Conservation (phyloP, 108 stramenopile species). For the Fistulifera solaris region DNA sequence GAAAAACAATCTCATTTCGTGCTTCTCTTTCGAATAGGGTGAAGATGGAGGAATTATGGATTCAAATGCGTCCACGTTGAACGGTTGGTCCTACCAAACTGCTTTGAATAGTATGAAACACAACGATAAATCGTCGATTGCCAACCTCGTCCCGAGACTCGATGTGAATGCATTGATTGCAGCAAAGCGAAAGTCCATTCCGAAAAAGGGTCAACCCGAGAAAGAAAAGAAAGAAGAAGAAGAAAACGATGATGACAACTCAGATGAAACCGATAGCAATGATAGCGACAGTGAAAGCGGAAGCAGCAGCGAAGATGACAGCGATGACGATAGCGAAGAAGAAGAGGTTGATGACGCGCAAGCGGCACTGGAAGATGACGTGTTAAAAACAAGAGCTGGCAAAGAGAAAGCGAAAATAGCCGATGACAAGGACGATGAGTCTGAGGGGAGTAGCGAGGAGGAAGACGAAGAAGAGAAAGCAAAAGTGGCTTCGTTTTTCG, state of each 20-base stretch:
- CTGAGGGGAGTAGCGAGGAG: conserved; percentile 17
- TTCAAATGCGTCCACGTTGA: conserved; percentile 9
- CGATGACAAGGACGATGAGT: conserved; percentile 25
- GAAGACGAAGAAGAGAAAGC: conserved; percentile 53
- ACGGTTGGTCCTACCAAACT: conserved; percentile 74
- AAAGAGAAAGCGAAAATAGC: conserved; percentile 30
- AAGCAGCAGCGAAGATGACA: conserved; percentile 17
- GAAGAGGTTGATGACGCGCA: conserved; percentile 38
- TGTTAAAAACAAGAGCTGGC: conserved; percentile 27
- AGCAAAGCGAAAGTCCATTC: conserved; percentile 33
- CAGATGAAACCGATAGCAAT: conserved; percentile 15
- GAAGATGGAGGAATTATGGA: conserved; percentile 57
- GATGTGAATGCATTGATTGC: conserved; percentile 69
- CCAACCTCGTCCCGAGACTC: conserved; percentile 36
- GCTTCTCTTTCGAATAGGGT: conserved; percentile 27
- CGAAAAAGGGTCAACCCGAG: conserved; percentile 8
- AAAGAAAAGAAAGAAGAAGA: conserved; percentile 20
- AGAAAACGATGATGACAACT: conserved; percentile 18
- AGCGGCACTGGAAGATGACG: conserved; percentile 36
- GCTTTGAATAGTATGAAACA: conserved; percentile 50
- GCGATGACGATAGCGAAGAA: conserved; percentile 23
- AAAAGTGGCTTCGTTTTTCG: conserved; percentile 72
- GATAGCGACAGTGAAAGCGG: conserved; percentile 16
- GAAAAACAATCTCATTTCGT: background rate
- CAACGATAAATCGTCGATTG: conserved; percentile 17